Conservation (phyloP, 1,139 yeast species). For the Zygosaccharomyces sapae region DNA sequence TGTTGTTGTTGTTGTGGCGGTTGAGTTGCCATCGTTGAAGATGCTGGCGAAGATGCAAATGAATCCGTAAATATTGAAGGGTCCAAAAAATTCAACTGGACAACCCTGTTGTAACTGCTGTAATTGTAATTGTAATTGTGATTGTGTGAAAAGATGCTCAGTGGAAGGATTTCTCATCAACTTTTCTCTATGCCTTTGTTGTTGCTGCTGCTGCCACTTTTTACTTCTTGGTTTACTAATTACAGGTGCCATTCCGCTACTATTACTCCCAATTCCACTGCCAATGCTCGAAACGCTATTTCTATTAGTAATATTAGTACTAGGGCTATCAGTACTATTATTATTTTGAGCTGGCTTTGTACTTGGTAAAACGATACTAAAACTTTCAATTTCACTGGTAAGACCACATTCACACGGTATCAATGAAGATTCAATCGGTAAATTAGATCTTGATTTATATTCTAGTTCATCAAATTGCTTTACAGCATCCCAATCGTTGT, state of each 20-base stretch:
- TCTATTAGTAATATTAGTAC: no score
- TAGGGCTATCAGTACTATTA: neutral
- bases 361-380: conserved; percentile 34
- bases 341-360: conserved; percentile 10
- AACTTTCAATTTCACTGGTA: conserved; percentile 36
- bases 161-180: conserved; percentile 19
- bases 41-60: conserved; percentile 7
- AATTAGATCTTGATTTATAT: conserved; percentile 31
- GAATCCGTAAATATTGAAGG: conserved; percentile 5
- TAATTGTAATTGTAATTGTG: neutral
- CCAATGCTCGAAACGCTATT: no score
- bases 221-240: conserved; percentile 22
- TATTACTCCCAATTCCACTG: neutral
- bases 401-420: conserved; percentile 39
- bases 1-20: neutral
- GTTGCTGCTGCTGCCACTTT: conserved; percentile 12
- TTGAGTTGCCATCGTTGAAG: conserved; percentile 4
- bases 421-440: conserved; percentile 33
- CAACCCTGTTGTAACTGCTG: conserved; percentile 1
- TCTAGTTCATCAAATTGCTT: conserved; percentile 37
- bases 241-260: neutral
- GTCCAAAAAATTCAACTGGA: neutral
- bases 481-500: conserved; percentile 33
- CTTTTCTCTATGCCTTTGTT: conserved; percentile 13
- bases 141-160: conserved; percentile 12